These are phyloP conservation scores for Hypomyces perniciosus DNA, from an alignment of 2,329 filamentous ascomycete genomes.

Conservation along the genomic window DNA sequence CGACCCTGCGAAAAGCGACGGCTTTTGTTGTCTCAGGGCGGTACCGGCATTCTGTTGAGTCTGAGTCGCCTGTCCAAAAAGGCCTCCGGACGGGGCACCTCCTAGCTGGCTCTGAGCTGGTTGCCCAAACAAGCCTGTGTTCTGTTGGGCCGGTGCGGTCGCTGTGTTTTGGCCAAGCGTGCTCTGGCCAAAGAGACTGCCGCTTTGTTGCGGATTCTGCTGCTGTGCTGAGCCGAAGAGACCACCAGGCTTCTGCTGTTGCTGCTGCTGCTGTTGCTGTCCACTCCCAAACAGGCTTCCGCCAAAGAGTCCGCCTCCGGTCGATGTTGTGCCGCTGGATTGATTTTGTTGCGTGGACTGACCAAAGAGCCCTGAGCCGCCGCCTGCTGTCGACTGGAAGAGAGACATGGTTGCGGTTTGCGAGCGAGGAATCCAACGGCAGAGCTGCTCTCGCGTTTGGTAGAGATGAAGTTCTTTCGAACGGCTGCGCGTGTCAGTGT, in stretches of 20 bases:
- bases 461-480: constrained; percentile 1
- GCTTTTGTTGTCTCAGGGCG: constrained; percentile 14
- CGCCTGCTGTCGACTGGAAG: constrained; percentile 26
- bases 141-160: constrained; percentile 19
- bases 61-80: constrained; percentile 18
- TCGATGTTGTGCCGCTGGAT: constrained; percentile 11
- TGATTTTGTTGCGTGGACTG: constrained; percentile 15
- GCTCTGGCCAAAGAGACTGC: constrained; percentile 18
- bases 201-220: constrained; percentile 16
- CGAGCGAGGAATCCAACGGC: constrained; percentile 5
- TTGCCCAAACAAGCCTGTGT: constrained; percentile 21
- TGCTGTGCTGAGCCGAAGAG: constrained; percentile 13
- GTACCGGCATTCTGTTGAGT: constrained; percentile 12
- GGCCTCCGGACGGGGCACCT: constrained; percentile 12
- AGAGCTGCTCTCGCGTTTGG: constrained; percentile 14
- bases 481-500: constrained; percentile 21
- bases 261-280: constrained; percentile 14
- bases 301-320: constrained; percentile 17
- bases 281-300: constrained; percentile 15
- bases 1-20: constrained; percentile 21
- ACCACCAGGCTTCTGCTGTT: constrained; percentile 14
- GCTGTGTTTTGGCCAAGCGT: constrained; percentile 26
- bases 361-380: constrained; percentile 16
- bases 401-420: constrained; percentile 26
- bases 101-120: constrained; percentile 14